Conservation (phyloP, 768 basidiomycete species). For the Tylopilus balloui region DNA sequence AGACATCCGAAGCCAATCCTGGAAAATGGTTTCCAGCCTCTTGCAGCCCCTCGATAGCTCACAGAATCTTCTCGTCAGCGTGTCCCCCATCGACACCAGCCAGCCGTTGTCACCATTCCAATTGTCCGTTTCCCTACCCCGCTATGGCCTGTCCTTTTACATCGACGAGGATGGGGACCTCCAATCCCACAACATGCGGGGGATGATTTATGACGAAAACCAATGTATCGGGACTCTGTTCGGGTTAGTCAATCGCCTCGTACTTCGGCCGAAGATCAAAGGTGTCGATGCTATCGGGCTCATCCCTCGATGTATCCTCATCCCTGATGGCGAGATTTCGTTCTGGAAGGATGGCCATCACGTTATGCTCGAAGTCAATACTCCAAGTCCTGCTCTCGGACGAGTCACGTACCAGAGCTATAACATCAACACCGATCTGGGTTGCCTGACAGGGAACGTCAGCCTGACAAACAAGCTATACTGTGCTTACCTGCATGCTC, state of each 20-base stretch:
- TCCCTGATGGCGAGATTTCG: conserved; percentile 35
- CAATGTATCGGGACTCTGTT: conserved; percentile 44
- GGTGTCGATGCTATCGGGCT: background rate
- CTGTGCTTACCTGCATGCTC: conserved; percentile 44
- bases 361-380: conserved; percentile 14
- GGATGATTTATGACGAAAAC: conserved; percentile 38
- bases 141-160: conserved; percentile 40
- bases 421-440: conserved; percentile 27
- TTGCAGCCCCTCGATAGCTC: conserved; percentile 24
- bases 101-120: background rate
- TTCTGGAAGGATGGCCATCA: conserved; percentile 13
- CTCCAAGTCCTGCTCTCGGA: background rate
- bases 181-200: conserved; percentile 39
- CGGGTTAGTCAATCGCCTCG: conserved; percentile 38
- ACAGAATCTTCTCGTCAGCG: conserved; percentile 22
- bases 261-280: conserved; percentile 32
- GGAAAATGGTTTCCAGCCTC: conserved; percentile 25
- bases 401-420: conserved; percentile 27
- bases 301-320: conserved; percentile 30
- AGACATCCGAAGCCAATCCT: conserved; percentile 27
- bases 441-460: conserved; percentile 25
- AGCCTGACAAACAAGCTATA: conserved; percentile 32
- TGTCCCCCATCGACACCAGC: background rate
- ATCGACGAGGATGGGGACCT: conserved; percentile 31
- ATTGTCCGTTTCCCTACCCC: conserved; percentile 36